These are phyloP conservation scores for Colletotrichum endophyticum DNA, from an alignment of 2,329 filamentous ascomycete species.

Conservation along the genomic window DNA sequence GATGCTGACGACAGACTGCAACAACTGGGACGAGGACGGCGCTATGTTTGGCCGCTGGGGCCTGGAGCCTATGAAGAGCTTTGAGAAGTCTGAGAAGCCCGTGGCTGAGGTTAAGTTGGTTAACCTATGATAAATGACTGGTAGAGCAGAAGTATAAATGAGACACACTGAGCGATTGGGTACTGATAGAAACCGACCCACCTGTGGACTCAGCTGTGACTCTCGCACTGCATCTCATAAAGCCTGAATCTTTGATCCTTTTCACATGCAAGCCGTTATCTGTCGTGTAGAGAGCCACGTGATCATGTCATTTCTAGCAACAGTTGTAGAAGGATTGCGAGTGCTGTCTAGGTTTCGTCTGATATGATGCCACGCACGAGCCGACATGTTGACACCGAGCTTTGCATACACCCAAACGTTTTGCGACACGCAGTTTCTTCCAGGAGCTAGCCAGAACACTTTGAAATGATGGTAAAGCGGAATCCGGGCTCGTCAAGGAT, in stretches of 20 bases:
- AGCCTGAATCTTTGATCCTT: background rate
- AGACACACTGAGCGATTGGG: background rate
- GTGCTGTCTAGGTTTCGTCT: background rate
- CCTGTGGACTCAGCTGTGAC: background rate
- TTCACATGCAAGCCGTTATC: background rate
- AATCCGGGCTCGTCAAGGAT: background rate
- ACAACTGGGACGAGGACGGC: constrained; percentile 88
- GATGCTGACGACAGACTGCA: constrained; percentile 92
- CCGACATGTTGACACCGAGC: background rate
- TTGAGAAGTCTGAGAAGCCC: constrained; percentile 35
- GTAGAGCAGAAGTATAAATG: background rate
- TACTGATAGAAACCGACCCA: background rate
- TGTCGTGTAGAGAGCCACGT: background rate
- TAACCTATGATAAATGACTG: background rate
- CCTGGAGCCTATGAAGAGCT: constrained; percentile 74
- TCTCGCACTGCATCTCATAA: background rate
- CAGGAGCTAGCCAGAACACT: too few species aligned
- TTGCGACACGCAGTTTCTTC: background rate
- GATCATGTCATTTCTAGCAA: background rate
- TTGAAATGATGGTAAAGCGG: background rate
- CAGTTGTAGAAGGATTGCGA: background rate
- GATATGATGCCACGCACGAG: background rate
- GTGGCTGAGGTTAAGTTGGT: background rate
- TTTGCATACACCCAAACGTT: background rate
- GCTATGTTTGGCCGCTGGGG: constrained; percentile 87